These are phyloP conservation scores for Fagopyrum homotropicum DNA, from an alignment of 148 eudicot species.

Conservation along the genomic window DNA sequence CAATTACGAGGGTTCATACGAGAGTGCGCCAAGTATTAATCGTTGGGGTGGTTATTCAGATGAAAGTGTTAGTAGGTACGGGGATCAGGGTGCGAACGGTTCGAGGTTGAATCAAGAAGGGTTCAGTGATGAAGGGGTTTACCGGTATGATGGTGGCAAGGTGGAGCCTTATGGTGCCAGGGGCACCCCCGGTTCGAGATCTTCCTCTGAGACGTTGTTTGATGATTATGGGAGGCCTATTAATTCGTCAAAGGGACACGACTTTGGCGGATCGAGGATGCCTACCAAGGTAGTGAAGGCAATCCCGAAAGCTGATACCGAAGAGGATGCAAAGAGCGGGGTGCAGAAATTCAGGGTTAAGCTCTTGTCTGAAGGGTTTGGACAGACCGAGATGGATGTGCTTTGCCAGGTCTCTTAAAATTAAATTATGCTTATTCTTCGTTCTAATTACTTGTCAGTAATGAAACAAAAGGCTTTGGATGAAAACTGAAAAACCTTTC, in stretches of 20 bases:
- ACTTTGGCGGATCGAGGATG: constrained; percentile 11
- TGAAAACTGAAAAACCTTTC: background rate
- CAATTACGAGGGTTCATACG: constrained; percentile 25
- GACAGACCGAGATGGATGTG: constrained; percentile 76
- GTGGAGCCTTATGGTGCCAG: constrained; percentile 73
- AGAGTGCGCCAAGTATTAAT: background rate
- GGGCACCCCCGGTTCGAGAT: constrained; percentile 32
- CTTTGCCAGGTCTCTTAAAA: constrained; percentile 66
- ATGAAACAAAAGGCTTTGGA: background rate
- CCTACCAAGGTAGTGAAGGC: constrained; percentile 70
- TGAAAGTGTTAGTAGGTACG: constrained; percentile 26
- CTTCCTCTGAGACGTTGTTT: constrained; percentile 49
- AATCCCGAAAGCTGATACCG: constrained; percentile 58
- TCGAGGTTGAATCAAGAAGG: constrained; percentile 31
- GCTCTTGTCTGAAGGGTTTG: constrained; percentile 74
- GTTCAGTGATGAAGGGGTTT: constrained; percentile 46
- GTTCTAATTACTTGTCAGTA: background rate
- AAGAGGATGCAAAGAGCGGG: constrained; percentile 53
- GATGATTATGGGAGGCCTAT: constrained; percentile 94
- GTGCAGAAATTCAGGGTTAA: constrained; percentile 86
- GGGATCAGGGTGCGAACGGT: constrained; percentile 25
- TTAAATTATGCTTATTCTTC: background rate
- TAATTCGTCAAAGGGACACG: constrained; percentile 32
- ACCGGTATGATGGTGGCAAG: constrained; percentile 70
- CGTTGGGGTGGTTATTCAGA: constrained; percentile 30